phyloP scores from a whole-genome alignment of 768 basidiomycete genomes.

The Rhizopogon vinicolor region DNA sequence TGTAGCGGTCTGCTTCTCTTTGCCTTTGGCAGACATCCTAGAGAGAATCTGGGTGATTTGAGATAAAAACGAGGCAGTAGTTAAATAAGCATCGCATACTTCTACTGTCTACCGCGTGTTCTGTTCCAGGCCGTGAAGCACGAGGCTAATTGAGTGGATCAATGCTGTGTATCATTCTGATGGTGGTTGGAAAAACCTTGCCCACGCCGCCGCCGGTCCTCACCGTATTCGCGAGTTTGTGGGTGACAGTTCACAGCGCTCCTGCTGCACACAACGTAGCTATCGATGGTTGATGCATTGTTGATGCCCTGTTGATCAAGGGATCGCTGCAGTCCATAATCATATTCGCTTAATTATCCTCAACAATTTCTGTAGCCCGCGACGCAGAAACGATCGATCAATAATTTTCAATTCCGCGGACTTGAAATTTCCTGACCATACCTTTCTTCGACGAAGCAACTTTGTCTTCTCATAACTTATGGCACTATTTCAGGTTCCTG shows the following conservation, averaged over 20 bases:
- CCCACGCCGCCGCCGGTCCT: background rate
- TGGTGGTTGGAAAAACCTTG: background rate
- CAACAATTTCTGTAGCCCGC: background rate
- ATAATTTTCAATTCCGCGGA: background rate
- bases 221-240: background rate
- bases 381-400: background rate
- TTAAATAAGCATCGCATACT: background rate
- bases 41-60: background rate
- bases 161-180: background rate
- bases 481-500: conserved; percentile 62
- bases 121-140: background rate
- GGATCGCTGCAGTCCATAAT: background rate
- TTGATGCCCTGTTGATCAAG: background rate
- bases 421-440: background rate
- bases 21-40: conserved; percentile 2
- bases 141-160: background rate
- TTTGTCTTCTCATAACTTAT: conserved; percentile 17
- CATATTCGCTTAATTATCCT: background rate
- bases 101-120: background rate
- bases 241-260: background rate
- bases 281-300: background rate
- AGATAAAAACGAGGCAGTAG: background rate
- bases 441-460: background rate
- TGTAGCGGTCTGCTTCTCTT: background rate
- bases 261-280: background rate